Percentiles rank a stretch among this genome's conserved stretches.
Conservation (phyloP, 2,329 filamentous ascomycete genomes). For the Aureobasidium melanogenum region DNA sequence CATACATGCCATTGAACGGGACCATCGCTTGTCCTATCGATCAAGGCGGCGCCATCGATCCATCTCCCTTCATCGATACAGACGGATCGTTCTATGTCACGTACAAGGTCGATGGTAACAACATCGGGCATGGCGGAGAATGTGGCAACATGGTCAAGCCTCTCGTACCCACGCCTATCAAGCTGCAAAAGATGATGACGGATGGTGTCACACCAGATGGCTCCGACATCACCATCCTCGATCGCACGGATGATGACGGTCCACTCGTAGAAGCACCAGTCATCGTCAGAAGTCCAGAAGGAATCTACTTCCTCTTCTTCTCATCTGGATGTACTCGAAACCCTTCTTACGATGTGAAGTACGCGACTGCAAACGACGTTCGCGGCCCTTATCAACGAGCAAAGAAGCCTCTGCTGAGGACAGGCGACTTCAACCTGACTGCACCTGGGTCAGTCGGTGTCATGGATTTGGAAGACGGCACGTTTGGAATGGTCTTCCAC, state of each 20-base stretch:
- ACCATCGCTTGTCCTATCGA: slow-evolving; percentile 22
- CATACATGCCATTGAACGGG: slow-evolving; percentile 20
- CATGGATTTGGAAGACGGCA: background rate
- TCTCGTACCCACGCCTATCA: slow-evolving; percentile 23
- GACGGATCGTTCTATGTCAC: slow-evolving; percentile 23
- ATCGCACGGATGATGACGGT: slow-evolving; percentile 23
- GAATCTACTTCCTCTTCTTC: slow-evolving; percentile 30
- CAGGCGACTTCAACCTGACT: slow-evolving; percentile 23
- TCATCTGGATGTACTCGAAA: slow-evolving; percentile 25
- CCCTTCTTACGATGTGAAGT: slow-evolving; percentile 25
- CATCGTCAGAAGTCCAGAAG: slow-evolving; percentile 20
- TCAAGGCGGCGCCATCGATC: slow-evolving; percentile 27
- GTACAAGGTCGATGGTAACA: slow-evolving; percentile 30
- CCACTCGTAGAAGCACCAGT: slow-evolving; percentile 28
- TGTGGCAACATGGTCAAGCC: slow-evolving; percentile 24
- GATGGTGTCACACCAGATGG: slow-evolving; percentile 23
- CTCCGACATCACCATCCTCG: slow-evolving; percentile 19
- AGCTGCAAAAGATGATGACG: slow-evolving; percentile 24
- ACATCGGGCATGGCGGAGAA: slow-evolving; percentile 22
- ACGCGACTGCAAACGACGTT: slow-evolving; percentile 23
- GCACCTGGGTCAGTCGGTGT: slow-evolving; percentile 25
- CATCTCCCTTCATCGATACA: slow-evolving; percentile 22
- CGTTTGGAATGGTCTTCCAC: slow-evolving; percentile 24
- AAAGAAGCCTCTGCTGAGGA: slow-evolving; percentile 18
- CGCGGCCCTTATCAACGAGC: slow-evolving; percentile 25